Evolutionary conservation across 164 flowering plant genomes (phyloP).

Genomic region (Cinnamomum micranthum): DNA sequence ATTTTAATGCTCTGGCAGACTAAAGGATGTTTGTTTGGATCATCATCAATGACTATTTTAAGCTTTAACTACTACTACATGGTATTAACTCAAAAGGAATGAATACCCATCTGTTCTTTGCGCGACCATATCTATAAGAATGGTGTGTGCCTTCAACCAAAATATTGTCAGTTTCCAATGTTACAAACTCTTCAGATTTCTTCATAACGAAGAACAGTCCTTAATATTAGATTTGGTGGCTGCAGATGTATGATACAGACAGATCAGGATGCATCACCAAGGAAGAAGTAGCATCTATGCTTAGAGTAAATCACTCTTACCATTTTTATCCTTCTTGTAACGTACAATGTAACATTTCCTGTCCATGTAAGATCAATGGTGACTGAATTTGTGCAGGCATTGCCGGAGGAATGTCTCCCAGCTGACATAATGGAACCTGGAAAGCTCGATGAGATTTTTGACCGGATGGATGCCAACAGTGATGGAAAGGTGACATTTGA

Average conservation of each 20-base stretch:
- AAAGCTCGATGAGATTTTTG: conserved; percentile 70
- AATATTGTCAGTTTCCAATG: neutral
- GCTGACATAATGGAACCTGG: conserved; percentile 68
- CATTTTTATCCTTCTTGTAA: neutral
- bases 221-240: conserved; percentile 9
- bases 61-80: neutral
- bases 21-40: neutral
- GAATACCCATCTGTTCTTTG: neutral
- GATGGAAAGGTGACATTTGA: conserved; percentile 74
- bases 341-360: neutral
- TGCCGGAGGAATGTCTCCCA: conserved; percentile 76
- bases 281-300: conserved; percentile 79
- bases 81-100: neutral
- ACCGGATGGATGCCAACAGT: conserved; percentile 65
- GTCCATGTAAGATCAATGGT: neutral
- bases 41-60: neutral
- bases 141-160: neutral
- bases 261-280: conserved; percentile 71
- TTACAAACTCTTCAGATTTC: neutral
- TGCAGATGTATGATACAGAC: conserved; percentile 76
- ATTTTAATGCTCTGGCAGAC: neutral
- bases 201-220: neutral
- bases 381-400: conserved; percentile 41
- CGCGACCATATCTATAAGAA: neutral
- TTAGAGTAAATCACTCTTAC: conserved; percentile 40